These are phyloP conservation scores for Pseudocercospora cruenta DNA, from an alignment of 2,329 filamentous ascomycete species.

Conservation along the genomic window DNA sequence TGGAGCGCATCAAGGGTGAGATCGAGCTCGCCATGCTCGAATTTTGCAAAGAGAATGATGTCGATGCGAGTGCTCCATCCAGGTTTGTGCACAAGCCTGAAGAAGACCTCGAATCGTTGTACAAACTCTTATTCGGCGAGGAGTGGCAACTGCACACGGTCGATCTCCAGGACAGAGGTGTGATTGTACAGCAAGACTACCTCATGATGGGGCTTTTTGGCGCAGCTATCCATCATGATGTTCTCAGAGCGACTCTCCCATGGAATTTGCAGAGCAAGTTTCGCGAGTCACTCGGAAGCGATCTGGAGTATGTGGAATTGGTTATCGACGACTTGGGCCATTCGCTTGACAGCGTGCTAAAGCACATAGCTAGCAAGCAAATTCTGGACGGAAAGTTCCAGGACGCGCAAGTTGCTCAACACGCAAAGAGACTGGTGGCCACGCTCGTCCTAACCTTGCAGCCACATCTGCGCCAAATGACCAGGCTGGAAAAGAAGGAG, in stretches of 20 bases:
- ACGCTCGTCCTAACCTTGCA: background rate
- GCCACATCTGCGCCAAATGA: conserved; percentile 9
- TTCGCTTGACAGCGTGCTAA: background rate
- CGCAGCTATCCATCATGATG: background rate
- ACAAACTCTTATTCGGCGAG: background rate
- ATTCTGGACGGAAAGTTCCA: conserved; percentile 6
- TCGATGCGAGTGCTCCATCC: background rate
- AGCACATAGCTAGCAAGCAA: background rate
- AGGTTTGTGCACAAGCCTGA: background rate
- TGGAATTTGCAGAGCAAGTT: background rate
- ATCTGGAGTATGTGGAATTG: background rate
- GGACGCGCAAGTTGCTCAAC: background rate
- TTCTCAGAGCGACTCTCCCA: background rate
- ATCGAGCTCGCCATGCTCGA: background rate
- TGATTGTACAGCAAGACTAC: background rate
- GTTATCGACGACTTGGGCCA: conserved; percentile 1
- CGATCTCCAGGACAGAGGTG: background rate
- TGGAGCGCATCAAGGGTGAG: background rate
- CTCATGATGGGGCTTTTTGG: background rate
- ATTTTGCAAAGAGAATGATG: background rate
- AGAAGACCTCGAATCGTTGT: background rate
- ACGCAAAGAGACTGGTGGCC: background rate
- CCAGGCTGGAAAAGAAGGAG: background rate
- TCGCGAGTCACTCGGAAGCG: background rate
- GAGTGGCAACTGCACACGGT: background rate